Base-by-base conservation (phyloP, 352 stramenopile species). In the Pythium aphanidermatum region DNA sequence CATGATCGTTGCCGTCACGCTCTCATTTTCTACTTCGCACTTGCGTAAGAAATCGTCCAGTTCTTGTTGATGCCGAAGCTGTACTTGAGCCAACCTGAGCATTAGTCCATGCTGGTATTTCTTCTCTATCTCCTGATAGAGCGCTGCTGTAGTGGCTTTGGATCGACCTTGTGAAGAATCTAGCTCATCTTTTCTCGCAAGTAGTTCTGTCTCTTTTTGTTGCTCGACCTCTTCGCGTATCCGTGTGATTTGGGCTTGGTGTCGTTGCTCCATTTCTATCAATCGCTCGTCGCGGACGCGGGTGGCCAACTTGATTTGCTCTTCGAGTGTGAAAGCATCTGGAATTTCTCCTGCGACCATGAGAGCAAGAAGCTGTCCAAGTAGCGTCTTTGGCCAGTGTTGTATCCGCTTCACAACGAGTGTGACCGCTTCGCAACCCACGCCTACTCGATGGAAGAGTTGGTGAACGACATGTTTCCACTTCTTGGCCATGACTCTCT, bases 1-100 rank as follows among this genome's bases (percentile, higher is more conserved):
- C 75, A 88, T 88, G 54, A 88, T 81, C 3, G 69, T 88, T 4
- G 73, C 66, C 5, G 70, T 79, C 7, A 86, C 62, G 23, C 67
- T 86, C 51, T 88, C 75, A 10, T 65, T 88, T 40, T 88, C 75
- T 5, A 88, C 75, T 55, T 88, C 73, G 11, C 70, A 68, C 29
- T 58, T 55, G 4, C 75, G 63, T 16, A 68, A 30, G 30, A 78
- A 69, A 33, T 88, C 75, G 16, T 88, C 75, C 5, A 51, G 58
- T 23, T 88, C 71, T 19, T 88, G 75, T 24, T 88, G 70, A 47
- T 74, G 68, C 5, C 70, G 67, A 0, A 88, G 55, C 46, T 84
- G 59, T 4, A 55, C 51, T 19, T 81, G 64, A 0, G 55, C 50
- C 4, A 84, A 33, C 4, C 43, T 33, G 13, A 47, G 14, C 2